Conservation (phyloP, 768 basidiomycete genomes). For the Pleurotus giganteus region DNA sequence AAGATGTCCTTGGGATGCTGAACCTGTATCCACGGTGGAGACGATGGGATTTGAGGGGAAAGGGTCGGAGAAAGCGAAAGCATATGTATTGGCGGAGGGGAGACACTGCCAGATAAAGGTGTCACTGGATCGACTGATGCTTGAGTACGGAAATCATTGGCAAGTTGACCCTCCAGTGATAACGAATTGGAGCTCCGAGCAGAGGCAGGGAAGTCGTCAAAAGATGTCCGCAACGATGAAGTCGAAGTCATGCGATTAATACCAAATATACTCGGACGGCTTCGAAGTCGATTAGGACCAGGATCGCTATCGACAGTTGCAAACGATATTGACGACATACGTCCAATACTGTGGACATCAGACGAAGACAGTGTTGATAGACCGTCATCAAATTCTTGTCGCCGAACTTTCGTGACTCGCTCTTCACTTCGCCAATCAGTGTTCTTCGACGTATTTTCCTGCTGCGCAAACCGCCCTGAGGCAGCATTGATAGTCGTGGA, state of each 20-base stretch:
- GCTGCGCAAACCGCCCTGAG: slow-evolving; percentile 49
- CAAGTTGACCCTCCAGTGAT: slow-evolving; percentile 72
- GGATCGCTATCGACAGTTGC: slow-evolving; percentile 86
- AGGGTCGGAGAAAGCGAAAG: slow-evolving; percentile 70
- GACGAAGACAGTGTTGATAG: slow-evolving; percentile 84
- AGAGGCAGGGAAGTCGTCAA: slow-evolving; percentile 70
- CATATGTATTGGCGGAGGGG: slow-evolving; percentile 74
- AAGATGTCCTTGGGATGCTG: slow-evolving; percentile 36
- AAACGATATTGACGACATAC: slow-evolving; percentile 77
- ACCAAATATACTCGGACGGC: slow-evolving; percentile 58
- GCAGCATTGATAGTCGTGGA: slow-evolving; percentile 60
- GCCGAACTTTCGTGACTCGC: slow-evolving; percentile 71
- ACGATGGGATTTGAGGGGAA: slow-evolving; percentile 45
- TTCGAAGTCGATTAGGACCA: slow-evolving; percentile 66
- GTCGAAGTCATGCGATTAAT: slow-evolving; percentile 76
- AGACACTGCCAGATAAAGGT: slow-evolving; percentile 60
- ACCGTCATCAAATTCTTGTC: slow-evolving; percentile 85
- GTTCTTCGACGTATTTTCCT: slow-evolving; percentile 28
- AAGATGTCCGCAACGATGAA: slow-evolving; percentile 72
- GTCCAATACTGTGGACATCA: slow-evolving; percentile 73
- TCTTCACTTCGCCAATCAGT: slow-evolving; percentile 54
- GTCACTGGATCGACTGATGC: slow-evolving; percentile 63
- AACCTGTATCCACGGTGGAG: slow-evolving; percentile 53
- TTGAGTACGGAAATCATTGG: slow-evolving; percentile 70
- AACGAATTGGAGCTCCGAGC: slow-evolving; percentile 79